A percentile compares a stretch with the other conserved stretches of the same genome.
Conservation (phyloP, 495 filamentous ascomycete genomes). For the Chlorociboria aeruginascens region DNA sequence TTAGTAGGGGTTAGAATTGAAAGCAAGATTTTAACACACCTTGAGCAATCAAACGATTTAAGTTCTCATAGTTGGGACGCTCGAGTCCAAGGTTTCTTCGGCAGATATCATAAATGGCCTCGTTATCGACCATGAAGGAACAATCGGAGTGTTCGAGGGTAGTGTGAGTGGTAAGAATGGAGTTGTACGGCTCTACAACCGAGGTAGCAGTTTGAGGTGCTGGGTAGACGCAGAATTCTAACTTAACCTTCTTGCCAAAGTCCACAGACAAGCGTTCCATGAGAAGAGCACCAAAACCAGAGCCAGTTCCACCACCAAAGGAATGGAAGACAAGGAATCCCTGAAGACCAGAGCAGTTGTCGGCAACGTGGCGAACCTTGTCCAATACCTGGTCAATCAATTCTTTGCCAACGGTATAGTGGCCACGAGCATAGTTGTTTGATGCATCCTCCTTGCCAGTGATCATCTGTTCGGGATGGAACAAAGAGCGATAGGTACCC, state of each 20-base stretch:
- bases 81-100: slow-evolving; percentile 80
- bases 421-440: slow-evolving; percentile 98
- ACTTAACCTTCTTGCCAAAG: slow-evolving; percentile 91
- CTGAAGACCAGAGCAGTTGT: slow-evolving; percentile 85
- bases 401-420: slow-evolving; percentile 99
- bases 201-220: slow-evolving; percentile 76
- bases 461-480: slow-evolving; percentile 99
- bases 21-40: too few relatives aligned
- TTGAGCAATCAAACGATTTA: slow-evolving; percentile 85
- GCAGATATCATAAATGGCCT: slow-evolving; percentile 85
- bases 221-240: slow-evolving; percentile 85
- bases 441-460: slow-evolving; percentile 99
- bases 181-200: slow-evolving; percentile 90
- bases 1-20: too few relatives aligned
- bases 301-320: slow-evolving; percentile 86
- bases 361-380: slow-evolving; percentile 88
- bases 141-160: slow-evolving; percentile 91
- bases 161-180: slow-evolving; percentile 82
- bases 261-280: slow-evolving; percentile 80
- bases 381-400: slow-evolving; percentile 94
- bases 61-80: slow-evolving; percentile 73
- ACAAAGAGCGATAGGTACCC: slow-evolving; percentile 86
- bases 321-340: slow-evolving; percentile 92
- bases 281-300: slow-evolving; percentile 78
- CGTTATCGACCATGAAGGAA: slow-evolving; percentile 87